phyloP scores from a whole-genome alignment of 1,284 basidiomycete genomes.

The Sutorius eximius region DNA sequence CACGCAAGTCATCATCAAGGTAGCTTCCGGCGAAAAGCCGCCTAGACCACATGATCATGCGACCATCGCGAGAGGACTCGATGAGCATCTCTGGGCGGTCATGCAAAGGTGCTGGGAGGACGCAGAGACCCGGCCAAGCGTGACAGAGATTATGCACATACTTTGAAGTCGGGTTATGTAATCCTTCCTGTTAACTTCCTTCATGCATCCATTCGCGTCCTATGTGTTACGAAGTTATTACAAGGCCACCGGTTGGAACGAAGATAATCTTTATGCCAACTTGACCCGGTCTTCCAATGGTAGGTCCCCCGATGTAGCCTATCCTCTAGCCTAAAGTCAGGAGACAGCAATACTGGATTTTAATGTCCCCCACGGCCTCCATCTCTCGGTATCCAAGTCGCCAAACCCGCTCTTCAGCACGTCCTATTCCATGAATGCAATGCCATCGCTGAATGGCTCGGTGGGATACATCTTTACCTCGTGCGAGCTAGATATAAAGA shows the following conservation, averaged over 20 bases:
- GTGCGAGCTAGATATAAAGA: conserved; percentile 71
- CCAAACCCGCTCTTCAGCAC: conserved; percentile 90
- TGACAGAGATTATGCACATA: conserved; percentile 39
- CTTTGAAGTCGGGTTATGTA: conserved; percentile 19
- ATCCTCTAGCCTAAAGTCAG: conserved; percentile 4
- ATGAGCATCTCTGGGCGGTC: conserved; percentile 48
- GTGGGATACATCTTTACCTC: conserved; percentile 93
- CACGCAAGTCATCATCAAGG: conserved; percentile 48
- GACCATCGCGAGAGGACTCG: conserved; percentile 44
- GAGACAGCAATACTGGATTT: conserved; percentile 81
- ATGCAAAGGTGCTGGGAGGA: conserved; percentile 46
- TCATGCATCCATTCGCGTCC: conserved; percentile 82
- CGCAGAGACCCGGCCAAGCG: conserved; percentile 39
- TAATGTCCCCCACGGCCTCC: conserved; percentile 73
- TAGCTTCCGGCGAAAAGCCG: conserved; percentile 44
- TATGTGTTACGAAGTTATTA: conserved; percentile 91
- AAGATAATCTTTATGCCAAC: conserved; percentile 92
- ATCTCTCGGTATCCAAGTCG: conserved; percentile 84
- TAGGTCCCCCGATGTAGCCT: conserved; percentile 38
- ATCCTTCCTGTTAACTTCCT: background rate
- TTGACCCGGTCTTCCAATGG: conserved; percentile 87
- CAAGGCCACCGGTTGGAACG: conserved; percentile 91
- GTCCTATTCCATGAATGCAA: conserved; percentile 87
- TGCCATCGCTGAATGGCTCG: conserved; percentile 90
- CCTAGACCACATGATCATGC: conserved; percentile 38